phyloP scores from a whole-genome alignment of 2,329 filamentous ascomycete genomes.

The Coleophoma cylindrospora region DNA sequence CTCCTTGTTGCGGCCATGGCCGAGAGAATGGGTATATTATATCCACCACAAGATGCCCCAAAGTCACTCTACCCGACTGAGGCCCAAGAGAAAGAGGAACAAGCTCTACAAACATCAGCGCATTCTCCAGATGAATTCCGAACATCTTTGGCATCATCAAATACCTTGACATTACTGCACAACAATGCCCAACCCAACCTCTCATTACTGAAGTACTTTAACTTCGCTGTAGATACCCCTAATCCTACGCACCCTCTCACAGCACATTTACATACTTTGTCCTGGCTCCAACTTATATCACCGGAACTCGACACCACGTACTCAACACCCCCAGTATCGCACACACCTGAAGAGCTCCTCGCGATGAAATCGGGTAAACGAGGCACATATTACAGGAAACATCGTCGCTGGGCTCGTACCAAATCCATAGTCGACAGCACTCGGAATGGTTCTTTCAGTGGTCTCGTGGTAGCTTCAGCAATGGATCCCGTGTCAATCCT shows the following conservation, averaged over 20 bases:
- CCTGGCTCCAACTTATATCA: conserved; percentile 85
- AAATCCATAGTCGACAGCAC: conserved; percentile 70
- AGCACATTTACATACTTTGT: conserved; percentile 75
- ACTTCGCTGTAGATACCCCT: conserved; percentile 68
- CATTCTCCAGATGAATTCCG: conserved; percentile 4
- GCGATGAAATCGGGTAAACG: conserved; percentile 77
- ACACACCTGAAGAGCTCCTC: conserved; percentile 56
- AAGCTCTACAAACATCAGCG: not conserved
- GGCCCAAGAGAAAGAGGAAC: not conserved
- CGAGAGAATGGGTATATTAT: conserved; percentile 64
- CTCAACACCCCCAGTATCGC: conserved; percentile 53
- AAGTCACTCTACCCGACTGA: conserved; percentile 6
- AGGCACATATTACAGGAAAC: conserved; percentile 84
- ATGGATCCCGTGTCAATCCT: conserved; percentile 80
- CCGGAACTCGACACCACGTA: conserved; percentile 74
- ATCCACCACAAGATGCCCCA: conserved; percentile 25
- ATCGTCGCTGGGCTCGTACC: conserved; percentile 72
- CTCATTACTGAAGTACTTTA: conserved; percentile 82
- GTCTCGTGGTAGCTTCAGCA: conserved; percentile 73
- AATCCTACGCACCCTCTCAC: conserved; percentile 70
- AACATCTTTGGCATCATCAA: conserved; percentile 32
- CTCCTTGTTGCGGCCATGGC: conserved; percentile 65
- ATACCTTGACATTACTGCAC: conserved; percentile 78
- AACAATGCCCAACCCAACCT: conserved; percentile 83
- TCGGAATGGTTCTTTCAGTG: conserved; percentile 72